phyloP scores from a whole-genome alignment of 345 rosid species.

The Combretum micranthum region DNA sequence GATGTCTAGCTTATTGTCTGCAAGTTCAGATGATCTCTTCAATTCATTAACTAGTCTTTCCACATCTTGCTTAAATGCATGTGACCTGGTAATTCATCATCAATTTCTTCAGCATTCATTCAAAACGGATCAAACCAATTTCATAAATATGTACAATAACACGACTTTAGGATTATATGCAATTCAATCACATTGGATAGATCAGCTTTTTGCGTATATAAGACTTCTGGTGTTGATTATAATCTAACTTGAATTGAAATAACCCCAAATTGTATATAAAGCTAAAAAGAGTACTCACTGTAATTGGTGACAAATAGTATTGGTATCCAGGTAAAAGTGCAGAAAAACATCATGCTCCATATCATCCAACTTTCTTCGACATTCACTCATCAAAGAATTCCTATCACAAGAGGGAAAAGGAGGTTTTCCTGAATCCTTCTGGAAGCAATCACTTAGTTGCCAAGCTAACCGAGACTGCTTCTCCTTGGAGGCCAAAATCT shows the following conservation, averaged over 20 bases:
- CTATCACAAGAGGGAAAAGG: slow-evolving; percentile 47
- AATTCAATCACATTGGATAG: too few relatives aligned
- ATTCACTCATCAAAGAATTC: slow-evolving; percentile 40
- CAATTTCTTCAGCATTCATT: not conserved
- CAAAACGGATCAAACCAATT: not conserved
- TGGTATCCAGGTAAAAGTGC: slow-evolving; percentile 61
- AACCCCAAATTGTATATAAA: too few relatives aligned
- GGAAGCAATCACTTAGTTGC: slow-evolving; percentile 75
- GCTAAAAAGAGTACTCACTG: slow-evolving; percentile 47
- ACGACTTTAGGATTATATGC: too few relatives aligned
- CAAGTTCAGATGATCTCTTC: slow-evolving; percentile 40
- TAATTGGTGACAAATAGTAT: slow-evolving; percentile 78
- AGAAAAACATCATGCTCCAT: slow-evolving; percentile 54
- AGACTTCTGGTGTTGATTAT: too few relatives aligned
- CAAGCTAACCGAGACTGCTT: slow-evolving; percentile 70
- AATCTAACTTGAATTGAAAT: too few relatives aligned
- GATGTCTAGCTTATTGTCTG: slow-evolving; percentile 45
- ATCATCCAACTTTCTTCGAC: slow-evolving; percentile 50
- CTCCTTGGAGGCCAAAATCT: slow-evolving; percentile 56
- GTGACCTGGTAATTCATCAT: slow-evolving; percentile 35
- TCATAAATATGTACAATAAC: not conserved
- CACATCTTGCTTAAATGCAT: slow-evolving; percentile 55
- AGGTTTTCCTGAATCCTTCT: slow-evolving; percentile 50
- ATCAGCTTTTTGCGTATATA: too few relatives aligned
- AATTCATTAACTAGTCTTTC: slow-evolving; percentile 81